These are phyloP conservation scores for Yamadazyma philogaea DNA, from an alignment of 805 yeast species.

Conservation along the genomic window DNA sequence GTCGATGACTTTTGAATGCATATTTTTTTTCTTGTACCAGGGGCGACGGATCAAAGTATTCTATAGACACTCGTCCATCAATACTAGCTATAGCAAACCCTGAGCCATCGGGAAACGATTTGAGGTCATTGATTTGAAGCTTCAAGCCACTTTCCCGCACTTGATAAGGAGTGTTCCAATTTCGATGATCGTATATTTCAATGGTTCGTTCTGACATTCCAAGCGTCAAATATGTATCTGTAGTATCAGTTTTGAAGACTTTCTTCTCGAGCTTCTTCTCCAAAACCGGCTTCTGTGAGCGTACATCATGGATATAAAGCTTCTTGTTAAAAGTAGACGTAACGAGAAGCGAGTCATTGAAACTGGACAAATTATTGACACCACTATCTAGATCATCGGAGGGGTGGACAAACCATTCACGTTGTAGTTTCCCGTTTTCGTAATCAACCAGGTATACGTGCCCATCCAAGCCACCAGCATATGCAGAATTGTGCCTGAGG, in stretches of 20 bases:
- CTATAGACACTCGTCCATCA: constrained; percentile 82
- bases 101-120: constrained; percentile 47
- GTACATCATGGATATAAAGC: constrained; percentile 46
- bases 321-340: constrained; percentile 64
- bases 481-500: constrained; percentile 28
- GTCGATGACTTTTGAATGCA: constrained; percentile 80
- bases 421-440: constrained; percentile 31
- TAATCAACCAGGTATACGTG: constrained; percentile 49
- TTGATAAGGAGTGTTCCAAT: constrained; percentile 43
- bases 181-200: constrained; percentile 56
- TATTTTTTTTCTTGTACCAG: constrained; percentile 48
- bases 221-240: constrained; percentile 44
- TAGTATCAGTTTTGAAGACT: constrained; percentile 60
- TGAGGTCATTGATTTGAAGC: constrained; percentile 58
- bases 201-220: constrained; percentile 53
- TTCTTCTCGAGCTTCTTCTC: constrained; percentile 39
- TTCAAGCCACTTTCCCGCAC: constrained; percentile 62
- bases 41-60: constrained; percentile 53
- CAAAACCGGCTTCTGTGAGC: constrained; percentile 15
- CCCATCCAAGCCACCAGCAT: constrained; percentile 54
- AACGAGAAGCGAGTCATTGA: constrained; percentile 34
- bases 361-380: constrained; percentile 34
- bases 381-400: constrained; percentile 20
- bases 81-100: constrained; percentile 70
- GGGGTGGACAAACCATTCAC: constrained; percentile 8